Conservation (phyloP, 805 yeast genomes). For the Pichia heedii region DNA sequence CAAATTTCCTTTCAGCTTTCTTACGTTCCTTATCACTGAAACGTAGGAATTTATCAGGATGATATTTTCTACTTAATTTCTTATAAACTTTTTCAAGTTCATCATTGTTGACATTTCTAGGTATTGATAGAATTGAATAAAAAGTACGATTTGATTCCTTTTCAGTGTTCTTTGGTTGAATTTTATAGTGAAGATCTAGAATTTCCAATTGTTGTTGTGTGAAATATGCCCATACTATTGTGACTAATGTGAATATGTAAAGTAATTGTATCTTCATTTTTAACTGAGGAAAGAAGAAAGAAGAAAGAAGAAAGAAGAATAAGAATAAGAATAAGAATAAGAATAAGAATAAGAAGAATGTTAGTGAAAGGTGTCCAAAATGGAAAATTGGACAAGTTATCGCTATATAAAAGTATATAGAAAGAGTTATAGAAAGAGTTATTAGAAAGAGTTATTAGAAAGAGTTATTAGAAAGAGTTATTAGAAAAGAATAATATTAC, state of each 20-base stretch:
- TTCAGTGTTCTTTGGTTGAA: constrained; percentile 8
- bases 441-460: no score
- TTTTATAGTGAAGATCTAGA: constrained; percentile 10
- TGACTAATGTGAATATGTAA: not conserved
- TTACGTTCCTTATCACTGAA: constrained; percentile 34
- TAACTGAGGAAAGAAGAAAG: no score
- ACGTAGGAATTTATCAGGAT: constrained; percentile 73
- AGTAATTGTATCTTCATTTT: not conserved
- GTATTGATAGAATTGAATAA: constrained; percentile 10
- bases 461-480: not conserved
- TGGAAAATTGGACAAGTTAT: no score
- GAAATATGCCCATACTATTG: constrained; percentile 9
- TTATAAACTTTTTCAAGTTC: constrained; percentile 62
- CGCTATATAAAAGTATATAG: no score
- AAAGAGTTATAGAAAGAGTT: no score
- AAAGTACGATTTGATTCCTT: constrained; percentile 6
- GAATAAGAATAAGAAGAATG: no score
- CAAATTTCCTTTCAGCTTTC: constrained; percentile 59
- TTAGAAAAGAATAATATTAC: not conserved
- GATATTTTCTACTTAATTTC: constrained; percentile 59
- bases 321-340: no score
- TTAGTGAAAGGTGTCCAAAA: no score
- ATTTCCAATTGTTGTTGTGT: constrained; percentile 11
- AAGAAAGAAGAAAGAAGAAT: no score
- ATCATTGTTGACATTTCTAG: constrained; percentile 35